phyloP scores from a whole-genome alignment of 306 rosid genomes.

The Astragalus membranaceus region DNA sequence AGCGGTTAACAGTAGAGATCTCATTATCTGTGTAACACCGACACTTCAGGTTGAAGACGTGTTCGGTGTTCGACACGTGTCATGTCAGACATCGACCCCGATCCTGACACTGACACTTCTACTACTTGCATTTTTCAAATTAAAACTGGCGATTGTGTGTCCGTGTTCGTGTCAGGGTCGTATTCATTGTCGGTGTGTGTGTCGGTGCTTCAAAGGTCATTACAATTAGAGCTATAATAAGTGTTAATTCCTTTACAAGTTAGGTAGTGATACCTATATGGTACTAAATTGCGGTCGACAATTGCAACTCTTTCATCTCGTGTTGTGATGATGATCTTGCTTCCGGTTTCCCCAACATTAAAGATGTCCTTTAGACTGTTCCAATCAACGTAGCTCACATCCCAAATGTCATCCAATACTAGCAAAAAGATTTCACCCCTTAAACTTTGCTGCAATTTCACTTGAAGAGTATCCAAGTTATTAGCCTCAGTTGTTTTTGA shows the following conservation, averaged over 20 bases:
- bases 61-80: too few relatives aligned
- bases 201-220: background rate
- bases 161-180: too few relatives aligned
- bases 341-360: background rate
- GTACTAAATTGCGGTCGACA: too few relatives aligned
- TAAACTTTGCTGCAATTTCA: constrained; percentile 1
- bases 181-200: too few relatives aligned
- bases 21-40: background rate
- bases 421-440: constrained; percentile 23
- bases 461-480: background rate
- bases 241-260: background rate
- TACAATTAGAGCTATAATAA: background rate
- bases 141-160: too few relatives aligned
- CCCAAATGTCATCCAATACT: constrained; percentile 37
- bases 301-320: background rate
- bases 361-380: constrained; percentile 3
- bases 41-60: too few relatives aligned
- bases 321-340: background rate
- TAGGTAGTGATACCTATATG: too few relatives aligned
- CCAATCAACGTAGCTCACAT: constrained; percentile 28
- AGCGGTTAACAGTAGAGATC: background rate
- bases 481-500: too few relatives aligned
- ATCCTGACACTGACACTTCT: too few relatives aligned
- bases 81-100: too few relatives aligned
- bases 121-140: too few relatives aligned